phyloP scores from a whole-genome alignment of 108 stramenopile species.

The Fragilaria radians region DNA sequence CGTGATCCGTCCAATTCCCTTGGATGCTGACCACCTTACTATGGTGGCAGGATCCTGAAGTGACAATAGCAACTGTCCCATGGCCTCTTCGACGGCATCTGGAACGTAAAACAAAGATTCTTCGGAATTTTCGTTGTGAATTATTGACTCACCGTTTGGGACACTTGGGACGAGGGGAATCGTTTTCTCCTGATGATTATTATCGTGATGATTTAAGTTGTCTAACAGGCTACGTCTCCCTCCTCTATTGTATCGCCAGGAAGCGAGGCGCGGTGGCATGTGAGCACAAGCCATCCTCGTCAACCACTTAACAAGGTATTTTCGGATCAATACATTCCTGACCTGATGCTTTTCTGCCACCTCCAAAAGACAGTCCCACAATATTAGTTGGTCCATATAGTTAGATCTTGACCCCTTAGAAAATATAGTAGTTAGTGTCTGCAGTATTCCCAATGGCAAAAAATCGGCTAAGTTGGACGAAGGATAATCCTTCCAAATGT shows the following conservation, averaged over 20 bases:
- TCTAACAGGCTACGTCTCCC: constrained; percentile 77
- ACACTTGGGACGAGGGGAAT: not conserved
- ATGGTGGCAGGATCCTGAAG: constrained; percentile 85
- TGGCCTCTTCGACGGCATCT: constrained; percentile 92
- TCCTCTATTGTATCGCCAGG: constrained; percentile 94
- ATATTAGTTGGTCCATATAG: constrained; percentile 25
- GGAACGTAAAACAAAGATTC: constrained; percentile 67
- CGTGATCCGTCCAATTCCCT: constrained; percentile 95
- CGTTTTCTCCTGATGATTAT: not conserved
- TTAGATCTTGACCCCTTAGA: constrained; percentile 55
- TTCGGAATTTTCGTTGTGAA: not conserved
- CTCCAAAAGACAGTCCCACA: constrained; percentile 50
- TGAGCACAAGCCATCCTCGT: constrained; percentile 82
- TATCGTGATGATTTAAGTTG: constrained; percentile 36
- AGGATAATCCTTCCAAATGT: constrained; percentile 24
- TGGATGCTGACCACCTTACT: constrained; percentile 98
- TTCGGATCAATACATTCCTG: constrained; percentile 56
- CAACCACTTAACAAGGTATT: constrained; percentile 88
- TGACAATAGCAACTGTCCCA: constrained; percentile 79
- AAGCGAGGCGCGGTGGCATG: constrained; percentile 86
- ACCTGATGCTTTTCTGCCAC: constrained; percentile 31
- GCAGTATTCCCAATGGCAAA: constrained; percentile 71
- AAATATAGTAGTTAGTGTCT: constrained; percentile 64
- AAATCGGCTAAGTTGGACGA: constrained; percentile 30
- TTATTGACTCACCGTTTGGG: not conserved